These are phyloP conservation scores for Westerdykella aurantiaca DNA, from an alignment of 2,329 filamentous ascomycete genomes.

Conservation along the genomic window DNA sequence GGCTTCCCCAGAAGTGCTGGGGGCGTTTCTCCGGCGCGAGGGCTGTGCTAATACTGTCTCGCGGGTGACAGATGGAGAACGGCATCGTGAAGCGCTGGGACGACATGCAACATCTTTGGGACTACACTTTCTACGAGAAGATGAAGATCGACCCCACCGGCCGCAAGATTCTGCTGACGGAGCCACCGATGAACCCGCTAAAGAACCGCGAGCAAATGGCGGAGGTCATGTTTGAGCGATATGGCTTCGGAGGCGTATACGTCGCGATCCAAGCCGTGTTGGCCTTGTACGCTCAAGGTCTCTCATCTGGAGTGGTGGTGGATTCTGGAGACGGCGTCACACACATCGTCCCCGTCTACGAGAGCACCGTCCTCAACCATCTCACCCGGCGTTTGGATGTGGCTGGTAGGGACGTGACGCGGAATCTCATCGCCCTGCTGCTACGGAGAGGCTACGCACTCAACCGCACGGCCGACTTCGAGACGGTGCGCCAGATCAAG, in stretches of 20 bases:
- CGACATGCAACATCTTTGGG: constrained; percentile 99
- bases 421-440: constrained; percentile 92
- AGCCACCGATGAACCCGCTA: constrained; percentile 95
- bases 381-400: constrained; percentile 91
- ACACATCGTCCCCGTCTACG: constrained; percentile 97
- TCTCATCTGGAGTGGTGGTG: constrained; percentile 80
- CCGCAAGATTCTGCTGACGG: constrained; percentile 94
- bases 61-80: constrained; percentile 75
- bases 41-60: constrained; percentile 24
- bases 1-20: constrained; percentile 8
- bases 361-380: constrained; percentile 96
- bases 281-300: constrained; percentile 92
- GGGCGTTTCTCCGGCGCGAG: constrained; percentile 3
- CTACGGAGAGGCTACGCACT: constrained; percentile 91
- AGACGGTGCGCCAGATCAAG: constrained; percentile 97
- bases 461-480: constrained; percentile 97
- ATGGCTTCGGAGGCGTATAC: constrained; percentile 93
- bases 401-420: constrained; percentile 93
- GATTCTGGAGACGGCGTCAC: constrained; percentile 98
- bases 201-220: constrained; percentile 97
- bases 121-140: constrained; percentile 98
- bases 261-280: constrained; percentile 97
- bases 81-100: constrained; percentile 99
- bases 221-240: constrained; percentile 98
- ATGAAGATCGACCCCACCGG: constrained; percentile 85